Evolutionary conservation across 2,329 filamentous ascomycete genomes (phyloP).

Genomic region (Polychaeton citri): DNA sequence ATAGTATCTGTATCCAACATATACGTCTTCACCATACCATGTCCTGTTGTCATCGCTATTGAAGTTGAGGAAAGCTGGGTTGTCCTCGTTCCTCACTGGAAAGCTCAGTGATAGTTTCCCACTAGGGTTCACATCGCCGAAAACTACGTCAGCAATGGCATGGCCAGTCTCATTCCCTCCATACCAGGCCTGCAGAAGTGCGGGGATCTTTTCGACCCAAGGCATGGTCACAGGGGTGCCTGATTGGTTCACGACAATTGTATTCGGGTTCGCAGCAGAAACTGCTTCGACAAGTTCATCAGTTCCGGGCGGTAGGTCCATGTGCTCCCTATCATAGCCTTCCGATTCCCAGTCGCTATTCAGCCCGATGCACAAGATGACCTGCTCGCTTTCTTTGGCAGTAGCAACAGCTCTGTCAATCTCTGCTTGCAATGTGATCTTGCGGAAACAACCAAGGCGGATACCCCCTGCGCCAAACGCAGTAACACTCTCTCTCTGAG

Average conservation of each 20-base stretch:
- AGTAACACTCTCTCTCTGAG: conserved; percentile 42
- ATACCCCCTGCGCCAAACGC: conserved; percentile 51
- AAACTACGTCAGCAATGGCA: conserved; percentile 63
- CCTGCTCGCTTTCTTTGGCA: conserved; percentile 59
- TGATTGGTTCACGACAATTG: conserved; percentile 62
- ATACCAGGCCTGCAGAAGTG: conserved; percentile 67
- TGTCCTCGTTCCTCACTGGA: conserved; percentile 36
- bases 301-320: conserved; percentile 47
- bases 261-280: conserved; percentile 52
- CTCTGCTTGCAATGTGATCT: conserved; percentile 47
- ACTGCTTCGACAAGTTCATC: conserved; percentile 55
- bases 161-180: conserved; percentile 80
- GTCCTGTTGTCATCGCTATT: conserved; percentile 56
- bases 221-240: conserved; percentile 63
- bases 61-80: conserved; percentile 61
- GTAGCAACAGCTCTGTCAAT: conserved; percentile 54
- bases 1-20: conserved; percentile 61
- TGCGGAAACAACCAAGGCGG: conserved; percentile 47
- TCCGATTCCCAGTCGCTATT: conserved; percentile 69
- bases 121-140: conserved; percentile 59
- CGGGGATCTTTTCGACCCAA: conserved; percentile 51
- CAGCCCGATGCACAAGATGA: conserved; percentile 63
- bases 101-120: conserved; percentile 65
- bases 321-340: conserved; percentile 48
- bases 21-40: conserved; percentile 59